Conservation (phyloP, 768 basidiomycete genomes). For the Boletus sp. region DNA sequence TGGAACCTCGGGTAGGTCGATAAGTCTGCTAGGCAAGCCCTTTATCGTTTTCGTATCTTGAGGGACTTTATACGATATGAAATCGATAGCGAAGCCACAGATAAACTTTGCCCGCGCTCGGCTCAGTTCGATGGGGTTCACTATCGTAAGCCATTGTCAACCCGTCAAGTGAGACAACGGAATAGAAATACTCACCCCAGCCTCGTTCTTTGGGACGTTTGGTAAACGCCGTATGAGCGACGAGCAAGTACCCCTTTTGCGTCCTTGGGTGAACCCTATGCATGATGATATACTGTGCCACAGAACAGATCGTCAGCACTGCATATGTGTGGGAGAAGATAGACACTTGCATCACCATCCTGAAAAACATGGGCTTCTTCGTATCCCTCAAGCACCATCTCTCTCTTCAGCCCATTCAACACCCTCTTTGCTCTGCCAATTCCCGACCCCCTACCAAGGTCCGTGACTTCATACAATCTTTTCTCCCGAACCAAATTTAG, state of each 20-base stretch:
- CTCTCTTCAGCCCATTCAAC: conserved; percentile 82
- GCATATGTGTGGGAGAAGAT: background rate
- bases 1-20: conserved; percentile 57
- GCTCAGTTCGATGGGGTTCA: conserved; percentile 79
- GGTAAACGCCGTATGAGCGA: conserved; percentile 90
- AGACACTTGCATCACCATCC: conserved; percentile 79
- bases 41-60: conserved; percentile 52
- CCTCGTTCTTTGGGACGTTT: conserved; percentile 81
- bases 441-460: conserved; percentile 51
- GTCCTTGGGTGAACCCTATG: conserved; percentile 89
- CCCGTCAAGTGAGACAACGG: background rate
- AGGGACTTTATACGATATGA: conserved; percentile 55
- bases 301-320: conserved; percentile 2
- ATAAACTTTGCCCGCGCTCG: conserved; percentile 79
- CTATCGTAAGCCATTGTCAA: conserved; percentile 36
- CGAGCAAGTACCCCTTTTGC: conserved; percentile 87
- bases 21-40: conserved; percentile 69
- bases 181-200: conserved; percentile 49
- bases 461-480: conserved; percentile 70
- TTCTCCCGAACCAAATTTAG: conserved; percentile 85
- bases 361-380: conserved; percentile 96
- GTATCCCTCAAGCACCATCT: conserved; percentile 86
- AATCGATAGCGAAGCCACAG: conserved; percentile 70
- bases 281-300: conserved; percentile 79
- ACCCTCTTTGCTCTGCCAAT: conserved; percentile 63